Conservation (phyloP, 495 filamentous ascomycete species). For the Penicillium macrosclerotiorum region DNA sequence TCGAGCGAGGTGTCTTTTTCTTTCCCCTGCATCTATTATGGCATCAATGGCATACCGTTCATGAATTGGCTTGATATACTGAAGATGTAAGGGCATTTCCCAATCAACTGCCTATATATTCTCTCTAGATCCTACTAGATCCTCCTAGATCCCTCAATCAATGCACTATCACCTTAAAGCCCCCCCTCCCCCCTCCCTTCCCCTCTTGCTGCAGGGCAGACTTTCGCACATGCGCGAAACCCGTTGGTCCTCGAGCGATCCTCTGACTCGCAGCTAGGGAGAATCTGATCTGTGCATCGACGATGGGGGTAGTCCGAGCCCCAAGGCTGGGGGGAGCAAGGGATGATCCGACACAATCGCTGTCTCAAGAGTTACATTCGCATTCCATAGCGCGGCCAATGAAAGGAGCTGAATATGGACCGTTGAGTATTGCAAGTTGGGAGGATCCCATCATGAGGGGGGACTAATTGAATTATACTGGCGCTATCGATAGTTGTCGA, state of each 20-base stretch:
- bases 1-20: conserved; percentile 4
- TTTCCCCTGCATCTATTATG: too few relatives aligned
- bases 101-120: background rate
- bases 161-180: background rate
- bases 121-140: too few relatives aligned
- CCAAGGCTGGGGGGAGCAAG: conserved; percentile 12
- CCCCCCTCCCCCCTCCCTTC: conserved; percentile 1
- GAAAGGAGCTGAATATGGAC: conserved; percentile 1
- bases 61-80: conserved; percentile 1
- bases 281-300: too few relatives aligned
- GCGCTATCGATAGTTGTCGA: too few relatives aligned
- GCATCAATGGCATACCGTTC: conserved; percentile 1
- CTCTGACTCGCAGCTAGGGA: background rate
- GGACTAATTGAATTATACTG: too few relatives aligned
- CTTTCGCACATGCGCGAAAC: background rate
- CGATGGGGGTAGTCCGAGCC: background rate
- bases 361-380: conserved; percentile 23
- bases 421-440: conserved; percentile 4
- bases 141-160: too few relatives aligned
- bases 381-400: conserved; percentile 8
- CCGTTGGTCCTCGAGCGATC: conserved; percentile 9
- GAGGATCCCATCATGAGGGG: too few relatives aligned
- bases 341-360: conserved; percentile 12
- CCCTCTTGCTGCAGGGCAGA: conserved; percentile 7
- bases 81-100: background rate